phyloP scores from a whole-genome alignment of 129 eudicot species.

The Scalesia atractyloides region DNA sequence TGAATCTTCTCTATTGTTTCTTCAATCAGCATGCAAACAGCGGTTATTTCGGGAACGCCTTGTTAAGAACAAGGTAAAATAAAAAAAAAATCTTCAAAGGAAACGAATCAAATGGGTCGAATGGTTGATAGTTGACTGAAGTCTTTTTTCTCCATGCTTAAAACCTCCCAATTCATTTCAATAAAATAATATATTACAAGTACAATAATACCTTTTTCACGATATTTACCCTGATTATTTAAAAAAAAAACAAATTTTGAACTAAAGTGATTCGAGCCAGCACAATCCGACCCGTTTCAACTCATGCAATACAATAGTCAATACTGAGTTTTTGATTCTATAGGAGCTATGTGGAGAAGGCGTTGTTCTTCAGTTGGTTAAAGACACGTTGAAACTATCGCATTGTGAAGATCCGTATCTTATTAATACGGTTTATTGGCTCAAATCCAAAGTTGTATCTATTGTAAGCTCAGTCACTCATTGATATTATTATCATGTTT shows the following conservation, averaged over 20 bases:
- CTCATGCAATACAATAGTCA: not conserved
- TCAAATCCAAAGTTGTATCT: constrained; percentile 69
- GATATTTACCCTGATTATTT: not conserved
- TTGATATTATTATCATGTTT: not conserved
- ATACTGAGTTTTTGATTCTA: constrained; percentile 10
- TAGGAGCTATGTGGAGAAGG: constrained; percentile 75
- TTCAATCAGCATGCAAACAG: constrained; percentile 61
- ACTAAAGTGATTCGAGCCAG: not conserved
- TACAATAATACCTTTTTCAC: not conserved
- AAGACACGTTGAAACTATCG: constrained; percentile 45
- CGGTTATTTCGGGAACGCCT: constrained; percentile 56
- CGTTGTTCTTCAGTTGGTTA: constrained; percentile 61
- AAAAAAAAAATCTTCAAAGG: not conserved
- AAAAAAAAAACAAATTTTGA: not conserved
- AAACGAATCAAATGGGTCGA: not conserved
- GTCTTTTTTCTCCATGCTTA: not conserved
- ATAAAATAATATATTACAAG: not conserved
- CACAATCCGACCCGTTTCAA: not conserved
- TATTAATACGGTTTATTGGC: constrained; percentile 47
- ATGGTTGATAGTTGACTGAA: not conserved
- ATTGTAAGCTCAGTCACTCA: constrained; percentile 51
- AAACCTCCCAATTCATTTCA: not conserved
- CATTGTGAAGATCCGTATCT: constrained; percentile 30
- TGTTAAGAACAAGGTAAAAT: constrained; percentile 56
- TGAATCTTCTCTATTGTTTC: constrained; percentile 77